Evolutionary conservation across 139 green algal genomes (phyloP).

Genomic region (Tetraselmis chui): DNA sequence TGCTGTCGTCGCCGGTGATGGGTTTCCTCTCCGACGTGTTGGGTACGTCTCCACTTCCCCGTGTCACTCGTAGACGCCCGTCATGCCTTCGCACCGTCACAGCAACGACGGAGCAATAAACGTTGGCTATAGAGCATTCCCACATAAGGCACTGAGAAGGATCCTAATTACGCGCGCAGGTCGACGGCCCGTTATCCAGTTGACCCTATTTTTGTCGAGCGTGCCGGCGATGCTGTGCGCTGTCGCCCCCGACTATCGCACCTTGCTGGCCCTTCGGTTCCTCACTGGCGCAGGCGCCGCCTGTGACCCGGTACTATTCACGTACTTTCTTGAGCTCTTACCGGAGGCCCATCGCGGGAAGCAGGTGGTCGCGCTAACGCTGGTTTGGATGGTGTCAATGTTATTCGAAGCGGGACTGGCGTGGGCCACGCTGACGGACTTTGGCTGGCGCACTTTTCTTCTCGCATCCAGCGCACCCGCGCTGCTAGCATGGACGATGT

Average conservation of each 20-base stretch:
- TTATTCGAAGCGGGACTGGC: not conserved
- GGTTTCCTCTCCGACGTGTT: not conserved
- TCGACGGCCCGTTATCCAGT: not conserved
- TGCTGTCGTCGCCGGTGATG: not conserved
- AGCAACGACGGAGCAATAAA: too few relatives aligned
- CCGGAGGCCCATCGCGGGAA: not conserved
- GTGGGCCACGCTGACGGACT: not conserved
- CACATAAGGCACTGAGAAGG: too few relatives aligned
- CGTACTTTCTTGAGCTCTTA: not conserved
- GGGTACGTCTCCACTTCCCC: not conserved
- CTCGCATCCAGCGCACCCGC: not conserved
- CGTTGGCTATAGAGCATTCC: not conserved
- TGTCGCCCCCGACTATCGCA: not conserved
- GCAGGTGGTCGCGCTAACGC: not conserved
- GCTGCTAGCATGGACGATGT: not conserved
- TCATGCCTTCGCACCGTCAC: not conserved
- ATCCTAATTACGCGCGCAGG: too few relatives aligned
- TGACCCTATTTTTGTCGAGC: not conserved
- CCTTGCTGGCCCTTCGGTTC: not conserved
- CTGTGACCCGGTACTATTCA: not conserved
- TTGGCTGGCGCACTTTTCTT: not conserved
- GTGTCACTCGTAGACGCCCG: not conserved
- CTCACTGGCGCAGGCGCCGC: not conserved
- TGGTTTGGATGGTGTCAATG: not conserved
- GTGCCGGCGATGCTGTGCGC: not conserved